Evolutionary conservation across 805 yeast species (phyloP).

Genomic region (Saturnispora serradocipensis): DNA sequence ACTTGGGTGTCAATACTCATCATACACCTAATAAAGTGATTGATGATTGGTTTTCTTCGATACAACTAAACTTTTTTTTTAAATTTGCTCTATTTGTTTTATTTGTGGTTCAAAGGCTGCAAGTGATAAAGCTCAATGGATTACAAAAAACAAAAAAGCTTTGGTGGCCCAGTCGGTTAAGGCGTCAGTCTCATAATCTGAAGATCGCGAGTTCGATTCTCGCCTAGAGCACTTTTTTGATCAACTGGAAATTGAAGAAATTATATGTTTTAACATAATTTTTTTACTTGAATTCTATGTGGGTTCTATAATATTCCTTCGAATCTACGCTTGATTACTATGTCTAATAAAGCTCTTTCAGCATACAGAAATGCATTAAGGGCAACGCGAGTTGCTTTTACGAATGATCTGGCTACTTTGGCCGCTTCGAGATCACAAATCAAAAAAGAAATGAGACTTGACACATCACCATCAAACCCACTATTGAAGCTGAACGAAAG

Average conservation of each 20-base stretch:
- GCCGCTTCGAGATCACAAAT: conserved; percentile 53
- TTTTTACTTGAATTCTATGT: neutral
- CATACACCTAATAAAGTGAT: too few relatives aligned
- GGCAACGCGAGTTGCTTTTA: conserved; percentile 56
- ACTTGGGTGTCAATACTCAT: too few relatives aligned
- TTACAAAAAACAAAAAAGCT: conserved; percentile 12
- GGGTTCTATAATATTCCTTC: neutral
- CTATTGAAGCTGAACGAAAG: conserved; percentile 39
- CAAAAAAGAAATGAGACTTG: conserved; percentile 40
- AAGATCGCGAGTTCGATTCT: conserved; percentile 34
- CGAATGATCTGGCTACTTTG: conserved; percentile 39
- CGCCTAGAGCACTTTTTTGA: conserved; percentile 28
- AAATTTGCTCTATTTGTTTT: too few relatives aligned
- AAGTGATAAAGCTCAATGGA: too few relatives aligned
- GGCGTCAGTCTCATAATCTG: conserved; percentile 28
- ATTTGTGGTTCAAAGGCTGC: too few relatives aligned
- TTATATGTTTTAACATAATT: too few relatives aligned
- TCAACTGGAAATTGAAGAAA: too few relatives aligned
- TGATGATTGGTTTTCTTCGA: too few relatives aligned
- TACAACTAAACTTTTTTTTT: too few relatives aligned
- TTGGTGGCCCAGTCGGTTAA: conserved; percentile 31
- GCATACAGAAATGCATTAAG: conserved; percentile 63
- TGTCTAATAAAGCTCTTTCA: conserved; percentile 19
- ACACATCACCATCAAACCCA: conserved; percentile 33
- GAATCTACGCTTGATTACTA: neutral